Evolutionary conservation across 2,329 filamentous ascomycete genomes (phyloP).

Genomic region (Blastomyces silverae): DNA sequence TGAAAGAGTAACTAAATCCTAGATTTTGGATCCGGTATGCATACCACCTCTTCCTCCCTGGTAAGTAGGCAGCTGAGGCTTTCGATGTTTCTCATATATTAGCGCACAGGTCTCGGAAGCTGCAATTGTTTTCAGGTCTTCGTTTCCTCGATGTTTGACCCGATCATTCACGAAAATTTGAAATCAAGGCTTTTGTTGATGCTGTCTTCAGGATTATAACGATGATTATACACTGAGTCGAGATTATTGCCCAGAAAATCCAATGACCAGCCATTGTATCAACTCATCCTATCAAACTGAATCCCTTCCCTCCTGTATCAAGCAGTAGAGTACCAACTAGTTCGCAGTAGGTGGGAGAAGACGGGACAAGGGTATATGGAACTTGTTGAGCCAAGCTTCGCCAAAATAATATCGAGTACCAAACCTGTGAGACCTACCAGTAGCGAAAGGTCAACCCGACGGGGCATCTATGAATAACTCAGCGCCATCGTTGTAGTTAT

Average conservation of each 20-base stretch:
- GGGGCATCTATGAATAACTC: background rate
- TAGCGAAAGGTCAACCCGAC: background rate
- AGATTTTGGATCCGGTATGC: background rate
- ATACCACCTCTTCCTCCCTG: background rate
- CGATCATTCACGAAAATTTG: background rate
- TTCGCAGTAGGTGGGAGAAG: background rate
- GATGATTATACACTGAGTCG: background rate
- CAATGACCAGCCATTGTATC: background rate
- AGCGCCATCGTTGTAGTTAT: too few species aligned
- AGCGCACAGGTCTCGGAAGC: background rate
- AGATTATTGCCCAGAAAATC: background rate
- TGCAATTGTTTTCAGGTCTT: background rate
- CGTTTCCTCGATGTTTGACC: background rate
- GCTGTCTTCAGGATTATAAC: background rate
- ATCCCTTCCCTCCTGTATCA: background rate
- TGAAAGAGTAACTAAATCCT: background rate
- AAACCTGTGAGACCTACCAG: background rate
- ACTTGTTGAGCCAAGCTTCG: background rate
- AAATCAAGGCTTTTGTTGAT: background rate
- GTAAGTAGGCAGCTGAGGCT: background rate
- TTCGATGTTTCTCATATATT: background rate
- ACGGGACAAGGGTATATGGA: background rate
- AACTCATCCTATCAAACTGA: background rate
- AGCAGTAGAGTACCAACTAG: background rate
- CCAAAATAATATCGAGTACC: background rate